Conservation (phyloP, 305 asterid species). For the Fraxinus nigra region DNA sequence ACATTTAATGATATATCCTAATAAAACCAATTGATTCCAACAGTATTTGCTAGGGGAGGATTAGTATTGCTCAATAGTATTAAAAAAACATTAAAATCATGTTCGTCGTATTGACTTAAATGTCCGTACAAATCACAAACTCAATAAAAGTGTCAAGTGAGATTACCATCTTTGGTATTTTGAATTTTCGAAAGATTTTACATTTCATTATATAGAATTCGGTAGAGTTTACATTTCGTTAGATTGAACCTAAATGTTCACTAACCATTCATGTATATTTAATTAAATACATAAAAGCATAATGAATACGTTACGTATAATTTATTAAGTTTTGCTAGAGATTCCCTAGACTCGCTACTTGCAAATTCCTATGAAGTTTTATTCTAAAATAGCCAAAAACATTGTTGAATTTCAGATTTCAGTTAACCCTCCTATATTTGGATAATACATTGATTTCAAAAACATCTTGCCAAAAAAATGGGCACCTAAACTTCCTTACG, state of each 20-base stretch:
- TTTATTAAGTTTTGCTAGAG: not conserved
- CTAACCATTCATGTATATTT: not conserved
- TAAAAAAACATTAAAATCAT: not conserved
- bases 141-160: not conserved
- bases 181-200: not conserved
- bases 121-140: not conserved
- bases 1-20: no score
- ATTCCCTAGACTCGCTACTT: not conserved
- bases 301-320: not conserved
- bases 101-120: not conserved
- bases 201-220: not conserved
- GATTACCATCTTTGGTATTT: not conserved
- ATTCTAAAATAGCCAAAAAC: not conserved
- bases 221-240: not conserved
- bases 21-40: no score
- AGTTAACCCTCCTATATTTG: not conserved
- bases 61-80: not conserved
- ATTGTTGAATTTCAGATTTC: not conserved
- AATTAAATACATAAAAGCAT: not conserved
- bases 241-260: no score
- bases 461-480: not conserved
- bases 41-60: not conserved
- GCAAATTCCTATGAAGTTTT: not conserved
- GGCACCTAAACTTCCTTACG: not conserved
- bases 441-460: not conserved